Evolutionary conservation across 1,139 yeast genomes (phyloP), one percentile per base, ranked within the genome.

Genomic region (Sugiyamaella pinicola): DNA sequence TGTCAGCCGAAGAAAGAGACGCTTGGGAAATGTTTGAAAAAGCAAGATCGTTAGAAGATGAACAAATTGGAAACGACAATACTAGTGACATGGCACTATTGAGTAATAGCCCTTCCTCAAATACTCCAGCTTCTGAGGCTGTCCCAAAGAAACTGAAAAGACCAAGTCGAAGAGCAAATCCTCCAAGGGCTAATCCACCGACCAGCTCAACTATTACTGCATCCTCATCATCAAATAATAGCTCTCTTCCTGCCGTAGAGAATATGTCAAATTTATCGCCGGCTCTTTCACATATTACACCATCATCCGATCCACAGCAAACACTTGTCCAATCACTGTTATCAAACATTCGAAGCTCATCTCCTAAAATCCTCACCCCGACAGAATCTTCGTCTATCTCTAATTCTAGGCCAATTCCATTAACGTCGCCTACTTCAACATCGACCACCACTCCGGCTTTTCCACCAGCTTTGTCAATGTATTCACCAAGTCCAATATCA

Each of bases 11-110:
- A 26, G 69, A 66, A 47, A 54, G 55, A 6, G 62, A 62, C 49
- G 69, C 72, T 1, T 68, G 72, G 72, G 60, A 58, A 18, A 59
- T 67, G 64, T 56, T 68, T 15, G 71, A 66, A 43, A 61, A 55
- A 41, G 70, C 69, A 13, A 41, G 52, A 41, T 39, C 46, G 22
- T 28, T 50, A 35, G 51, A 44, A 10, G 56, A 45, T 12, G 44
- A 31, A 31, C n/a, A n/a, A n/a, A n/a, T n/a, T n/a, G n/a, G n/a
- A n/a, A n/a, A n/a, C n/a, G n/a, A n/a, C n/a, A n/a, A n/a, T n/a
- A n/a, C n/a, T n/a, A n/a, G n/a, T n/a, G n/a, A n/a, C n/a, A n/a
- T n/a, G n/a, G n/a, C n/a, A n/a, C n/a, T n/a, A n/a, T n/a, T n/a
- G n/a, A n/a, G 31, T 28, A 28, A 28, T 28, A 28, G 31, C 12